These are phyloP conservation scores for Fraxinus excelsior DNA, from an alignment of 257 asterid genomes.

Conservation along the genomic window DNA sequence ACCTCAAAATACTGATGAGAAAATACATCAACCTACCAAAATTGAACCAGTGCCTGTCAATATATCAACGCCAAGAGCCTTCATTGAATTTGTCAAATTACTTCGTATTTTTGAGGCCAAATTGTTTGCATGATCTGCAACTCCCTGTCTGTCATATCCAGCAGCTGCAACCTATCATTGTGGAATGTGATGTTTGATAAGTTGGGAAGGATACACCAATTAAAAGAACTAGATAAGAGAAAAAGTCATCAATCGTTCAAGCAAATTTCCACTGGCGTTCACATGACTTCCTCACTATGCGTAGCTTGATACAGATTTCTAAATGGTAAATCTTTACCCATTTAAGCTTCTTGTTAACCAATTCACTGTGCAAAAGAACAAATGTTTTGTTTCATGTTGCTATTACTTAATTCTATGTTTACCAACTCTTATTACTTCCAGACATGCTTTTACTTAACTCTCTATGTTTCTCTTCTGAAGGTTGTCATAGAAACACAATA, in stretches of 20 bases:
- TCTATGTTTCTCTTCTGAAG: slow-evolving; percentile 8
- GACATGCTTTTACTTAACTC: slow-evolving; percentile 1
- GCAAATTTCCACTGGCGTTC: slow-evolving; percentile 1
- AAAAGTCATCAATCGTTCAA: background rate
- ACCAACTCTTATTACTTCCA: background rate
- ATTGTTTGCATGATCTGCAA: slow-evolving; percentile 92
- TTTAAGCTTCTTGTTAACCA: slow-evolving; percentile 11
- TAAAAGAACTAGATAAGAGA: background rate
- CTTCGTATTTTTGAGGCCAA: slow-evolving; percentile 85
- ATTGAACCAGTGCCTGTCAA: slow-evolving; percentile 85
- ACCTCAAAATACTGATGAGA: slow-evolving; percentile 11
- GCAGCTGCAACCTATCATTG: slow-evolving; percentile 81
- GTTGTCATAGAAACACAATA: background rate
- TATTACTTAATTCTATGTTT: background rate
- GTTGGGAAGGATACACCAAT: slow-evolving; percentile 10
- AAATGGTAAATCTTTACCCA: slow-evolving; percentile 8
- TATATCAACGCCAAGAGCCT: slow-evolving; percentile 93
- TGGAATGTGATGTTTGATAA: slow-evolving; percentile 24
- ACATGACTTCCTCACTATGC: background rate
- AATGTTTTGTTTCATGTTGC: background rate
- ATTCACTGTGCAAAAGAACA: slow-evolving; percentile 10
- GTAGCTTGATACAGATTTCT: background rate
- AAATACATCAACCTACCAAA: slow-evolving; percentile 55
- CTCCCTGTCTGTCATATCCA: slow-evolving; percentile 89
- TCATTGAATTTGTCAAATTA: slow-evolving; percentile 89